phyloP scores from a whole-genome alignment of 768 basidiomycete genomes.

The Leccinum subgranulosum region DNA sequence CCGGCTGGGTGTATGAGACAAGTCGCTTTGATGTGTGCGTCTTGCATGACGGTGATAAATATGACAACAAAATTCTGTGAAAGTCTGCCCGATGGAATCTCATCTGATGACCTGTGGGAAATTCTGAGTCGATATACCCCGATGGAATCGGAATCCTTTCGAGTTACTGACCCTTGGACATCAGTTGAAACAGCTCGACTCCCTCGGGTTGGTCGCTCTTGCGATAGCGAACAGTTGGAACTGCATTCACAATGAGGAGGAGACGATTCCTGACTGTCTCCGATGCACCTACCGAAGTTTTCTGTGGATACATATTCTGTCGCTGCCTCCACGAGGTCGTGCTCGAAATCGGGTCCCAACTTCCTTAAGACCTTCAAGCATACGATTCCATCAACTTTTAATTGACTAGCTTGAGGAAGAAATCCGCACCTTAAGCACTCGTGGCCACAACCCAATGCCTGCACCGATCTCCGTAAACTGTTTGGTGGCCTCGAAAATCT shows the following conservation, averaged over 20 bases:
- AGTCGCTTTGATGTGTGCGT: conserved; percentile 58
- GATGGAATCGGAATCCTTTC: not conserved
- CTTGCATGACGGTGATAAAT: conserved; percentile 44
- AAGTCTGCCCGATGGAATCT: conserved; percentile 67
- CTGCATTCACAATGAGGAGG: conserved; percentile 31
- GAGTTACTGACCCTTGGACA: conserved; percentile 55
- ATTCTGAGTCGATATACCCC: not conserved
- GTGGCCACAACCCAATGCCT: conserved; percentile 50
- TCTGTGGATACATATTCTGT: conserved; percentile 23
- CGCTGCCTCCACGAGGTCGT: conserved; percentile 12
- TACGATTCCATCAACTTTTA: not conserved
- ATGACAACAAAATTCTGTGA: conserved; percentile 52
- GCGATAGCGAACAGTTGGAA: conserved; percentile 50
- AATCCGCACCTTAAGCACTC: conserved; percentile 26
- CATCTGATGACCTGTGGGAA: conserved; percentile 44
- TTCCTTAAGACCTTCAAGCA: conserved; percentile 20
- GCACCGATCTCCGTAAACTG: conserved; percentile 57
- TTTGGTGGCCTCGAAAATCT: conserved; percentile 52
- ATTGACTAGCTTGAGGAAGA: not conserved
- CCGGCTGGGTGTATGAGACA: conserved; percentile 49
- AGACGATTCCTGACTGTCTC: not conserved
- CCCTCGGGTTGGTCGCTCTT: conserved; percentile 61
- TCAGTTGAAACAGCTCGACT: conserved; percentile 48
- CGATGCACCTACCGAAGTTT: conserved; percentile 16
- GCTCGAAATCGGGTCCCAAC: conserved; percentile 19